Base-by-base conservation (phyloP, 148 eudicot species). In the Camellia japonica region DNA sequence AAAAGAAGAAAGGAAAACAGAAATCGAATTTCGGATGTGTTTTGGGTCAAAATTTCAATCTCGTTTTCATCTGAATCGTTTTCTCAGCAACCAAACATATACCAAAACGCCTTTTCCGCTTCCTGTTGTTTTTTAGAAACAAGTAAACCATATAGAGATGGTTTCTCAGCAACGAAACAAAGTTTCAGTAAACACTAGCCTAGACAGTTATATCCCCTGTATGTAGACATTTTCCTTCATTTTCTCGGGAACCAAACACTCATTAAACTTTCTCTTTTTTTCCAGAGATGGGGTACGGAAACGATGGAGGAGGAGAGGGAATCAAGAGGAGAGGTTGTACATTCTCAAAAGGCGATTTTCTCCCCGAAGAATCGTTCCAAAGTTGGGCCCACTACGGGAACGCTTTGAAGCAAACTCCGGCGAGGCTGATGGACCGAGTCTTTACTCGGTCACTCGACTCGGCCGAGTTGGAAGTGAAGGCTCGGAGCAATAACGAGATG, bases 341-440 rank as follows among this genome's bases (percentile, higher is more conserved):
- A 14, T 86, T 82, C 74, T 20, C 80, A 18, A 89, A 89, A 42
- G 78, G 80, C 7, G 90, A 87, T 76, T 91, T 91, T 73, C 83
- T 89, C 42, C 94, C 94, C 0, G 92, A 91, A 78, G 84, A 89
- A 46, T 91, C 92, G 8, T 91, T 91, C 73, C 49, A 86, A 83
- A 86, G 88, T 72, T 89, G 89, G 89, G 83, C 76, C 0, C 86
- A 86, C 74, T 91, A 91, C 70, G 74, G 15, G 4, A 46, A 18
- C 13, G 89, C 94, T 0, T 65, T 91, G 54, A 87, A 68, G 74
- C 77, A 82, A 38, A 88, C 87, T 1, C 90, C 90, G 14, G 4
- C 77, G 0, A 81, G 94, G 78, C 74, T 91, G 18, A 56, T 74
- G 59, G 88, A 91, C 67, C 84, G 90, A 71, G 55, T 89, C 8